These are phyloP conservation scores for Salix viminalis DNA, from an alignment of 345 rosid species.

Conservation along the genomic window DNA sequence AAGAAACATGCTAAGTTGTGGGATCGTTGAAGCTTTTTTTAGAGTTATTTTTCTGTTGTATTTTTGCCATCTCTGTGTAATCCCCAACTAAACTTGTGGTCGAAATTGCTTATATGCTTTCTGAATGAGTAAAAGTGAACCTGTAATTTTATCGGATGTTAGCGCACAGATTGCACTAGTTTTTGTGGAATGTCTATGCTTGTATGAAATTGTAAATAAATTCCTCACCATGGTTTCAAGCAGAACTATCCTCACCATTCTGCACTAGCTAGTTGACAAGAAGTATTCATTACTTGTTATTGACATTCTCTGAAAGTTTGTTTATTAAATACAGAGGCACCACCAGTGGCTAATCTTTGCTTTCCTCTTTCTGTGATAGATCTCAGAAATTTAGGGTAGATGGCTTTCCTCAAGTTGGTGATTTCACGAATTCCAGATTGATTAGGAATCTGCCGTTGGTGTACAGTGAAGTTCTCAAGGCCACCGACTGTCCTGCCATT, in stretches of 20 bases:
- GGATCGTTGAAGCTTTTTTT: not conserved
- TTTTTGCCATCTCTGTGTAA: not conserved
- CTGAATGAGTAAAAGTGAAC: not conserved
- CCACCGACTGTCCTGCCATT: not conserved
- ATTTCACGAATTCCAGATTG: slow-evolving; percentile 14
- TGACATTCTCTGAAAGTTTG: not conserved
- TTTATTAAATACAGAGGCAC: not conserved
- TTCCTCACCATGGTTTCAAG: not conserved
- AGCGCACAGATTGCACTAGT: not conserved
- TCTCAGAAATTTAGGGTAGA: slow-evolving; percentile 29
- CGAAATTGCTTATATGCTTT: not conserved
- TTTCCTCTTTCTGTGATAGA: slow-evolving; percentile 11
- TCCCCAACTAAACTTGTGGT: not conserved
- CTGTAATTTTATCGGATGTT: not conserved
- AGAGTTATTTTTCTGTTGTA: not conserved
- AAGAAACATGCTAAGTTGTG: not conserved
- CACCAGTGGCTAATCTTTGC: not conserved
- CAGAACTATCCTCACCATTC: not conserved
- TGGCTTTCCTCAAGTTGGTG: slow-evolving; percentile 22
- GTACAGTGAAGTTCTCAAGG: slow-evolving; percentile 29
- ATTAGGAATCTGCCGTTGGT: slow-evolving; percentile 21
- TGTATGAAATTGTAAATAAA: not conserved
- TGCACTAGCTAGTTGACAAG: not conserved
- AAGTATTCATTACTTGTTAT: not conserved
- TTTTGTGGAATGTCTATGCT: not conserved